phyloP scores from a whole-genome alignment of 768 basidiomycete species.

The Trametes villosa region DNA sequence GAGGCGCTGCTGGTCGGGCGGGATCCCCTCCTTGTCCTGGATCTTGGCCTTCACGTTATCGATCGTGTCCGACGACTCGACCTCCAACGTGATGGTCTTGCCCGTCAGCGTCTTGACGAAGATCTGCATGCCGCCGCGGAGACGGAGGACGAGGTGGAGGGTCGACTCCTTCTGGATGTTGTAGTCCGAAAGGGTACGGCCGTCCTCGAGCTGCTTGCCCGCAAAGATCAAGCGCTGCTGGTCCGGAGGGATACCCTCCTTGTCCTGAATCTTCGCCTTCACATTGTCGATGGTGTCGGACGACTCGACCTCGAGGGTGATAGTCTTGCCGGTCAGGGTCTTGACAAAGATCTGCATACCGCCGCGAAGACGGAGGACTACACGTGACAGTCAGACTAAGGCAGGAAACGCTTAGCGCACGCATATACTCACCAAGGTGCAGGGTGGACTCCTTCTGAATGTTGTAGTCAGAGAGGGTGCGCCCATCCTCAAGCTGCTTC shows the following conservation, averaged over 20 bases:
- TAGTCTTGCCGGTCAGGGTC: constrained; percentile 41
- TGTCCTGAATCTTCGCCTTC: constrained; percentile 42
- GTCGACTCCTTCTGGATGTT: constrained; percentile 92
- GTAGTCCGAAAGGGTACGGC: constrained; percentile 56
- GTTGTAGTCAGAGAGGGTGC: constrained; percentile 87
- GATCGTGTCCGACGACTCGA: constrained; percentile 42
- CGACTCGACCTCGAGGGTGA: constrained; percentile 42
- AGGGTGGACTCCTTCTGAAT: constrained; percentile 96
- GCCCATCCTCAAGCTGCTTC: constrained; percentile 93
- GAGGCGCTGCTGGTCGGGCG: constrained; percentile 37
- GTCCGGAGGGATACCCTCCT: constrained; percentile 41
- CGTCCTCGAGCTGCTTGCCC: constrained; percentile 61
- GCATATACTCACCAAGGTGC: constrained; percentile 51
- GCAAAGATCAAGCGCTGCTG: constrained; percentile 41
- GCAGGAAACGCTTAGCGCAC: constrained; percentile 36
- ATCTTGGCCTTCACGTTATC: constrained; percentile 39
- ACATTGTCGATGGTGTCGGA: constrained; percentile 42
- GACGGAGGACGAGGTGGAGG: constrained; percentile 52
- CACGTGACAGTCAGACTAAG: constrained; percentile 30
- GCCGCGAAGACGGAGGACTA: constrained; percentile 36
- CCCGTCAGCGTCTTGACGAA: constrained; percentile 56
- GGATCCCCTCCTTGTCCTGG: constrained; percentile 39
- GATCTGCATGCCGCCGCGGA: constrained; percentile 46
- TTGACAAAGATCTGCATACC: constrained; percentile 43
- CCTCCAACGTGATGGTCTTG: constrained; percentile 63